Evolutionary conservation across 176 grass and related monocot genomes (phyloP), one percentile per base, ranked within the genome.

Genomic region (Eragrostis nindensis): DNA sequence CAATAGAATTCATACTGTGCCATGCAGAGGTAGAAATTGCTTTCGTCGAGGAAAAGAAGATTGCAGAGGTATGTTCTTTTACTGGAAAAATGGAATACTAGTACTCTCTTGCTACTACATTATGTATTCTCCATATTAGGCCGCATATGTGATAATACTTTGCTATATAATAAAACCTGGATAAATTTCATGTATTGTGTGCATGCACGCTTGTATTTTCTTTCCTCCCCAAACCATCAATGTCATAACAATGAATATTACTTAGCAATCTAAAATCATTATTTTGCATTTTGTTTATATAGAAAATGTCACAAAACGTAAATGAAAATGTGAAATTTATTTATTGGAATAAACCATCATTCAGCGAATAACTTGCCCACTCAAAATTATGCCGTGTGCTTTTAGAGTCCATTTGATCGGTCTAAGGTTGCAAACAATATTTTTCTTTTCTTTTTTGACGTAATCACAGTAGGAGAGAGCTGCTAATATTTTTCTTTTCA

Each of bases 41-140:
- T 77, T 93, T 98, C 86, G 86, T 91, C 73, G 92, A 98, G 78
- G 96, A 95, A 79, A 98, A 95, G 81, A 98, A 95, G 75, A 91
- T 98, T 67, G 80, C 48, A 83, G 96, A 98, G 92, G 96, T 98
- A 80, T 10, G 45, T 55, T 85, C 22, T 26, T 71, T 53, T 21
- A 70, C 17, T 76, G 56, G n/a, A n/a, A n/a, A 65, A 14, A 39
- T 8, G 42, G n/a, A 60, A 60, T n/a, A n/a, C 56, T 59, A 59
- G 8, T 48, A 14, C 71, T 44, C 3, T 72, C 65, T 74, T 74
- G 14, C 13, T 50, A 50, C 49, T 46, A n/a, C n/a, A n/a, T n/a
- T n/a, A n/a, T n/a, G n/a, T n/a, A n/a, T n/a, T 73, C 10, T 63
- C 42, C 17, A 68, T 72, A 57, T 17, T 72, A 36, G 66, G 32